Percentiles rank a stretch among this genome's conserved stretches.
Conservation (phyloP, 1,284 basidiomycete species). For the Somion occarium region DNA sequence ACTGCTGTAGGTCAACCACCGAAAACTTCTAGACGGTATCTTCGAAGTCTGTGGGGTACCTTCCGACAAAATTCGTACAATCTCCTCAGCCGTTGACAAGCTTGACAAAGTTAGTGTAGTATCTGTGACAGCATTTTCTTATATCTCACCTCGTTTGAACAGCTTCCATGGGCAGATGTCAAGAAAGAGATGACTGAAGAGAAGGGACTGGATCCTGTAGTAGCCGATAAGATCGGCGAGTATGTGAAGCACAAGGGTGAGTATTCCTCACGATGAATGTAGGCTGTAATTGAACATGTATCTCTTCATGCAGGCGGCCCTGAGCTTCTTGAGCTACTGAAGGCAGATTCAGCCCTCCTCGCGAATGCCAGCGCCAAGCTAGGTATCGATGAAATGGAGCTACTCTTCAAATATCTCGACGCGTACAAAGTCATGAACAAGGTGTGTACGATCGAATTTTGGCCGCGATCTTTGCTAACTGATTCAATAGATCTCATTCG, state of each 20-base stretch:
- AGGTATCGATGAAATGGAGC: slow-evolving; percentile 88
- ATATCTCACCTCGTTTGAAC: not conserved
- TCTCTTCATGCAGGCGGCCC: slow-evolving; percentile 57
- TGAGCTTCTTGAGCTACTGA: slow-evolving; percentile 75
- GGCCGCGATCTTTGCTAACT: not conserved
- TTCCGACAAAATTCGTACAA: slow-evolving; percentile 85
- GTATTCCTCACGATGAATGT: not conserved
- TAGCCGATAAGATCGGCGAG: slow-evolving; percentile 94
- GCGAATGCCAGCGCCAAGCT: slow-evolving; percentile 75
- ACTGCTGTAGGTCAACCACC: slow-evolving; percentile 78
- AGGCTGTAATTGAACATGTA: not conserved
- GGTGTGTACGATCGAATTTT: slow-evolving; percentile 35
- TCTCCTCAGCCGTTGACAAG: slow-evolving; percentile 97
- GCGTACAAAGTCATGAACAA: slow-evolving; percentile 81
- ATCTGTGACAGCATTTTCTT: not conserved
- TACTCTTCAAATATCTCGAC: slow-evolving; percentile 82
- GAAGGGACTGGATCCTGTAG: slow-evolving; percentile 82
- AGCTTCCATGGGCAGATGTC: slow-evolving; percentile 89
- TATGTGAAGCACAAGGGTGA: slow-evolving; percentile 95
- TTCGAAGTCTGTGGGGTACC: slow-evolving; percentile 97
- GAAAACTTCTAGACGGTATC: slow-evolving; percentile 96
- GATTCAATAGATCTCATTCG: slow-evolving; percentile 87
- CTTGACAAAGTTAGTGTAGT: slow-evolving; percentile 79
- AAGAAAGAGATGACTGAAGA: slow-evolving; percentile 96
- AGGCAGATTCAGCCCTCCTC: slow-evolving; percentile 62